Conservation (phyloP, 2,329 filamentous ascomycete species). For the Cryphonectria radicalis region DNA sequence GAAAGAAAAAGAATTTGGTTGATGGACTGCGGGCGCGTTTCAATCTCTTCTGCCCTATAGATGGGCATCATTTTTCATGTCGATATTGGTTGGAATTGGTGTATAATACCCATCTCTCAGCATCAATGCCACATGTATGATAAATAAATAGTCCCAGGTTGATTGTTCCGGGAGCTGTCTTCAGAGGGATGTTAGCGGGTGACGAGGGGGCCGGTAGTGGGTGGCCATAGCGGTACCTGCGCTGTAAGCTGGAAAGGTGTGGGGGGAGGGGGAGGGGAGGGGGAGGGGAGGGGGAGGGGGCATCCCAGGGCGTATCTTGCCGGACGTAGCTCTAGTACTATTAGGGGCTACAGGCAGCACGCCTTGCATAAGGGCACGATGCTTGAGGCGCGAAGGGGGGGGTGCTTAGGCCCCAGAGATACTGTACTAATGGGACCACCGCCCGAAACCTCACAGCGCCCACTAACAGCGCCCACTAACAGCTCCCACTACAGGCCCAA, state of each 20-base stretch:
- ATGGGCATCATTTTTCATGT: neutral
- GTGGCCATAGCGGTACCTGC: neutral
- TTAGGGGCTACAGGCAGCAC: neutral
- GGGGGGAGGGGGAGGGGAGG: neutral
- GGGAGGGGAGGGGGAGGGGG: neutral
- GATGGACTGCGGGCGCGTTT: neutral
- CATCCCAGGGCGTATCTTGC: constrained; percentile 2
- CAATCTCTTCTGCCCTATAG: neutral
- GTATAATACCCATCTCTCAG: neutral
- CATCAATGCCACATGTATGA: neutral
- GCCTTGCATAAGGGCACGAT: neutral
- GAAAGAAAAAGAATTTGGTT: neutral
- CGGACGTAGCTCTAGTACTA: neutral
- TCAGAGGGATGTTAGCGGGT: neutral
- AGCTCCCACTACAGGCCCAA: neutral
- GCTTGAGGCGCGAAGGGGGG: neutral
- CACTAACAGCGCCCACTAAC: no score
- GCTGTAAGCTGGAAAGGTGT: neutral
- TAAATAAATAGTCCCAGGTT: neutral
- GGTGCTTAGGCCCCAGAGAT: neutral
- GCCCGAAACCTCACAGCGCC: neutral
- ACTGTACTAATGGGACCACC: neutral
- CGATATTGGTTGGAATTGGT: neutral
- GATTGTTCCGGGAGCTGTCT: neutral
- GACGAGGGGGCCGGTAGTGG: neutral